Evolutionary conservation across 805 yeast genomes (phyloP).

Genomic region (Wickerhamomyces mucosus): DNA sequence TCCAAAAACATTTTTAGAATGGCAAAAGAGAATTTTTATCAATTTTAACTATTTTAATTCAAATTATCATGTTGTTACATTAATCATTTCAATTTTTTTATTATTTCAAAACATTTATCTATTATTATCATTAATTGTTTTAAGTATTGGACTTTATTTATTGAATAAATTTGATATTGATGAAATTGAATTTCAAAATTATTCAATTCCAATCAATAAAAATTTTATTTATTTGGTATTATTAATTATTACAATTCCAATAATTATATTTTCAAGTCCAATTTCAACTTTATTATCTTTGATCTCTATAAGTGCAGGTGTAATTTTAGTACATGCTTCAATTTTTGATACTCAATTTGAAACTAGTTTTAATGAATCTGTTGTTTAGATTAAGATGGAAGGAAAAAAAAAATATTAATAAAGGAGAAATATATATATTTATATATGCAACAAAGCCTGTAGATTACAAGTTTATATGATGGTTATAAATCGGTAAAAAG

Average conservation of each 20-base stretch:
- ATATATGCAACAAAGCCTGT: too few relatives aligned
- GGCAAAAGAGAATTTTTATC: constrained; percentile 6
- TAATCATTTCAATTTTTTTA: constrained; percentile 8
- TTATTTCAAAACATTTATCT: constrained; percentile 13
- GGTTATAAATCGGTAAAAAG: too few relatives aligned
- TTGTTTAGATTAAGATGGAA: constrained; percentile 8
- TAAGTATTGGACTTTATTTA: constrained; percentile 6
- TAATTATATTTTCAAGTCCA: constrained; percentile 13
- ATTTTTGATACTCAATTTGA: constrained; percentile 9
- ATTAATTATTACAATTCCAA: constrained; percentile 11
- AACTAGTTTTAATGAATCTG: constrained; percentile 16
- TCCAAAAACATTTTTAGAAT: constrained; percentile 8
- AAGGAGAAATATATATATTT: too few relatives aligned
- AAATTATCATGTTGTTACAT: constrained; percentile 13
- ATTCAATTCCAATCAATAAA: constrained; percentile 8
- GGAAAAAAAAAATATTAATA: too few relatives aligned
- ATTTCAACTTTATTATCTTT: constrained; percentile 7
- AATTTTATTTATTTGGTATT: constrained; percentile 7
- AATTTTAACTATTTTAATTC: constrained; percentile 16
- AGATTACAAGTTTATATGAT: too few relatives aligned
- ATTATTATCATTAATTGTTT: constrained; percentile 4
- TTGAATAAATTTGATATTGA: constrained; percentile 7
- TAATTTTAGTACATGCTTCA: constrained; percentile 11
- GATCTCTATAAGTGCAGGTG: constrained; percentile 4
- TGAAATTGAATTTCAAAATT: constrained; percentile 3